A percentile compares a stretch with the other conserved stretches of the same genome.
These are phyloP conservation scores for Eremothecium gossypii DNA, from an alignment of 1,139 yeast species.

Conservation along the genomic window DNA sequence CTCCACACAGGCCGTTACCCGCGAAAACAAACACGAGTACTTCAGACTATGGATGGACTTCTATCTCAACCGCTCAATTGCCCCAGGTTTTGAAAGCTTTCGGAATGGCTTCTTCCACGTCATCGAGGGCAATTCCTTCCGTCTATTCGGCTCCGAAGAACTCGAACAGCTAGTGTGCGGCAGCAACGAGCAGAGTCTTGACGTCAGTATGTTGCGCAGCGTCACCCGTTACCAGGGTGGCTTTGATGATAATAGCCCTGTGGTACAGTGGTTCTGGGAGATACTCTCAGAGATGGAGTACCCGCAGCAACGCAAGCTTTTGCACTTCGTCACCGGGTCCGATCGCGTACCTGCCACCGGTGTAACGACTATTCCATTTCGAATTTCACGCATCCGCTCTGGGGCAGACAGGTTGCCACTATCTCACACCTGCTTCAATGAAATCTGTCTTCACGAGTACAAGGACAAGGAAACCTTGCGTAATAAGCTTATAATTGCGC, in stretches of 20 bases:
- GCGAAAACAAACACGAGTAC: constrained; percentile 47
- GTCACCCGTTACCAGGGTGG: constrained; percentile 71
- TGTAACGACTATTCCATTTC: constrained; percentile 59
- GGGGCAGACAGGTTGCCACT: constrained; percentile 53
- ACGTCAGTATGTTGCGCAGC: constrained; percentile 55
- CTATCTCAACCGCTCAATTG: constrained; percentile 48
- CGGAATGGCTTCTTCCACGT: constrained; percentile 65
- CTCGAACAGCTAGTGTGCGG: constrained; percentile 74
- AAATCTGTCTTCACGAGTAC: constrained; percentile 68
- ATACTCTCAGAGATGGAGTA: constrained; percentile 42
- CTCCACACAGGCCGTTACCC: constrained; percentile 40
- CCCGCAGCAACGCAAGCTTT: constrained; percentile 48
- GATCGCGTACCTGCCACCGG: constrained; percentile 94
- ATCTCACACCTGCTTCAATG: constrained; percentile 93
- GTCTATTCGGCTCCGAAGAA: constrained; percentile 73
- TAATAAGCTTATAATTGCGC: constrained; percentile 52
- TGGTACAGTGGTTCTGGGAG: constrained; percentile 81
- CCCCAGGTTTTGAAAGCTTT: constrained; percentile 47
- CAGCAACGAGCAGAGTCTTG: constrained; percentile 49
- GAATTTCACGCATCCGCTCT: constrained; percentile 45
- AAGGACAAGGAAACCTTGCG: constrained; percentile 41
- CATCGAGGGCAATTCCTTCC: constrained; percentile 70
- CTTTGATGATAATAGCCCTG: constrained; percentile 30
- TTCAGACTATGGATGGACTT: constrained; percentile 55
- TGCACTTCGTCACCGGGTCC: constrained; percentile 80